Base-by-base conservation (phyloP, 495 filamentous ascomycete genomes). In the Neurospora africana region DNA sequence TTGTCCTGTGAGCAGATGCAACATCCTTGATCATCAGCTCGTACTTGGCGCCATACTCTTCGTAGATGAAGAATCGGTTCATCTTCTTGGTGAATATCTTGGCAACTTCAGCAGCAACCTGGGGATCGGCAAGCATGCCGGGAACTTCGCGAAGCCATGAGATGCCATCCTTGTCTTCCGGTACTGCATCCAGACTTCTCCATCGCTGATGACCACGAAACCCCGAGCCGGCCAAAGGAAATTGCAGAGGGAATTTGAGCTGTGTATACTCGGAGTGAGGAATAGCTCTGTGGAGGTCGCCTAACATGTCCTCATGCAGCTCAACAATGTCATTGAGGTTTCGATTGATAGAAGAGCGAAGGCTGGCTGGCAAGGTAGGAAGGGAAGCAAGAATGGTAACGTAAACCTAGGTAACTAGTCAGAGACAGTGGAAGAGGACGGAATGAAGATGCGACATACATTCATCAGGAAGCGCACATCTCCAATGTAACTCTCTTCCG, bases 31-130 rank as follows among this genome's bases (percentile, higher is more conserved):
- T 86, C 82, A 97, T 90, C 70, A 92, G 79, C 74, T 97, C 92
- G 81, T 94, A 97, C 79, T 93, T 93, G 68, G 89, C 89, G 37
- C 91, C 91, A 75, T 95, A 98, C 72, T 94, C 91, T 78, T 95
- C 91, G 78, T 98, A 98, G 33, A 88, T 83, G 77, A 91, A 90
- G 79, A 98, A 95, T 0, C 90, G 90, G 70, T 87, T 86, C 78
- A 95, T 90, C 94, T 91, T 87, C 74, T 86, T 90, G 33, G 86
- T 86, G 79, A 99, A 94, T 17, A 94, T 86, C 72, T 86, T 89
- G 8, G 93, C 93, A 75, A 97, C 91, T 67, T 91, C 86, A 15
- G 90, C 87, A 17, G 89, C 91, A 75, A 92, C 88, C 47, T 85
- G 82, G 41, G 94, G 90, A 68, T 93, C 91, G 61, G 91, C 89